These are phyloP conservation scores for Pinus tabuliformis DNA, from an alignment of 75 land plant species.

Conservation along the genomic window DNA sequence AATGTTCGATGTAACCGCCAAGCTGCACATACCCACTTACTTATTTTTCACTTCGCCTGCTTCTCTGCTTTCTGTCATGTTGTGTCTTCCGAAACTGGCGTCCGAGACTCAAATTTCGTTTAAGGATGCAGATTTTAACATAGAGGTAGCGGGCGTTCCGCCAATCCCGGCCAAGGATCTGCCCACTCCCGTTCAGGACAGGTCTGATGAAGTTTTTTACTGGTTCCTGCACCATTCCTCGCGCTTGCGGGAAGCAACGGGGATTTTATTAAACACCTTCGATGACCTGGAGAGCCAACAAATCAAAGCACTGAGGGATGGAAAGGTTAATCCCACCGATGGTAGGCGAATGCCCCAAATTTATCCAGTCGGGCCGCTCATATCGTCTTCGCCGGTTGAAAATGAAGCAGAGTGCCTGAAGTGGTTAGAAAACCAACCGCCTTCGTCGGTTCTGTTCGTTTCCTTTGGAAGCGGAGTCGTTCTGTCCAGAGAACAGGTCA, in stretches of 20 bases:
- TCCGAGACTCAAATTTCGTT: neutral
- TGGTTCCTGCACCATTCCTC: constrained; percentile 17
- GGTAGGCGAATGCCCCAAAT: neutral
- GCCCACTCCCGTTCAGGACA: constrained; percentile 31
- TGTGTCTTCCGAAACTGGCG: neutral
- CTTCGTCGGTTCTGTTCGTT: constrained; percentile 18
- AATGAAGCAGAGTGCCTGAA: neutral
- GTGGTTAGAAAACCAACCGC: constrained; percentile 21
- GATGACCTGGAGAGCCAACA: neutral
- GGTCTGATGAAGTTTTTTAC: constrained; percentile 14
- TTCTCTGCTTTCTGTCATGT: neutral
- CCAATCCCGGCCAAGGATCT: constrained; percentile 26
- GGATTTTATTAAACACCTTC: neutral
- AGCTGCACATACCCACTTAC: neutral
- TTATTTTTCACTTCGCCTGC: neutral
- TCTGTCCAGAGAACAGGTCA: constrained; percentile 13
- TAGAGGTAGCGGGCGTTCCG: constrained; percentile 34
- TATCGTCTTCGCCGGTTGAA: neutral
- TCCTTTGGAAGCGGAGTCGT: constrained; percentile 34
- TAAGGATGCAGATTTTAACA: neutral
- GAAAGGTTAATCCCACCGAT: neutral
- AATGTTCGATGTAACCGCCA: neutral
- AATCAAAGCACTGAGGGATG: neutral
- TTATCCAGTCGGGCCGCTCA: neutral
- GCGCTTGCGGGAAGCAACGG: constrained; percentile 28